Evolutionary conservation across 306 rosid species (phyloP).

Genomic region (Sicyos baderoa): DNA sequence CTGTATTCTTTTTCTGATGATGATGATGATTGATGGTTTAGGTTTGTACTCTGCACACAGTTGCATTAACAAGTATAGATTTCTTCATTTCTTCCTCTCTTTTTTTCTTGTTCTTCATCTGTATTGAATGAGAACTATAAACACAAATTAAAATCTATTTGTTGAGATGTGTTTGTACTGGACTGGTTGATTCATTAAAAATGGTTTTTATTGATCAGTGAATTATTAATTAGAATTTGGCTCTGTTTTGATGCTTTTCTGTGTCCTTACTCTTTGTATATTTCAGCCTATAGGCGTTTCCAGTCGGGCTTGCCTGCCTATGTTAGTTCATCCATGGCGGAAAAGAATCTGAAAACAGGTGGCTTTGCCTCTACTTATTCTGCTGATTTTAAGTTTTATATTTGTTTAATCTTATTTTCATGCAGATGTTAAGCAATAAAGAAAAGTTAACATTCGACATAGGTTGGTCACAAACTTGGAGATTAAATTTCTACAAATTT

Average conservation of each 20-base stretch:
- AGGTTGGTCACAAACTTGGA: no score
- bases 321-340: background rate
- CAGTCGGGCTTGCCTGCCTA: no score
- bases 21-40: constrained; percentile 6
- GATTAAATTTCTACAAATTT: no score
- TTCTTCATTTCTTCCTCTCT: constrained; percentile 4
- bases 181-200: constrained; percentile 5
- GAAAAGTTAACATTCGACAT: no score
- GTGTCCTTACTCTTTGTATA: background rate
- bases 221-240: background rate
- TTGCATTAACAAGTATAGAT: constrained; percentile 19
- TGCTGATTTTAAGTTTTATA: background rate
- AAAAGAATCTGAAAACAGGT: background rate
- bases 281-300: background rate
- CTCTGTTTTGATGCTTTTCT: constrained; percentile 3
- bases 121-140: constrained; percentile 16
- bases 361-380: constrained; percentile 3
- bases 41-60: constrained; percentile 10
- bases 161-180: constrained; percentile 4
- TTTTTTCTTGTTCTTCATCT: background rate
- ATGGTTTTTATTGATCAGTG: background rate
- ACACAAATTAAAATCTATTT: background rate
- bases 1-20: constrained; percentile 9
- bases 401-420: no score
- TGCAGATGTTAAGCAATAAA: no score